Conservation (phyloP, 768 basidiomycete genomes). For the Aureoboletus auriporus region DNA sequence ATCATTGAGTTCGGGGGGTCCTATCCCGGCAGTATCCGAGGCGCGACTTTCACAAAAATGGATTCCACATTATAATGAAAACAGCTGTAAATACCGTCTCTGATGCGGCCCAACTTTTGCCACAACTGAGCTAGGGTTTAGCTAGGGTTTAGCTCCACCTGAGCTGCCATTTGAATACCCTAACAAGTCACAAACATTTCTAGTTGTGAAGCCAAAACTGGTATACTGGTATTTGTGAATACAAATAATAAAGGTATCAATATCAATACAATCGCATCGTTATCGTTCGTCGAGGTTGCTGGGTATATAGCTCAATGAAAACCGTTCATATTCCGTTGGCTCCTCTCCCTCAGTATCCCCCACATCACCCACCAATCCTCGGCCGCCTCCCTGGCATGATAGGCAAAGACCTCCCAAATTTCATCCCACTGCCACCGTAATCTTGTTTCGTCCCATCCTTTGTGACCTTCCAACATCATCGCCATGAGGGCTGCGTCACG, state of each 20-base stretch:
- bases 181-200: no score
- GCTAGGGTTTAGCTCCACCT: no score
- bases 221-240: not conserved
- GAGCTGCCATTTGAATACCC: no score
- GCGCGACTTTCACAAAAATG: no score
- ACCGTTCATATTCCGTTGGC: conserved; percentile 10
- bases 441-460: conserved; percentile 45
- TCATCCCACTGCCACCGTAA: conserved; percentile 53
- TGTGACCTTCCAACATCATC: conserved; percentile 26
- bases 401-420: conserved; percentile 49
- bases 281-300: not conserved
- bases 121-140: no score
- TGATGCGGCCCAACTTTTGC: no score
- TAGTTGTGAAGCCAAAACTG: not conserved
- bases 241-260: not conserved
- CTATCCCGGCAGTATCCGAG: no score
- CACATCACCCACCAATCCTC: conserved; percentile 68
- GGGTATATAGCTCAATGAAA: conserved; percentile 9
- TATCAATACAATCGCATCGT: not conserved
- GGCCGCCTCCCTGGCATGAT: conserved; percentile 53
- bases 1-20: no score
- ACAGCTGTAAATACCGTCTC: no score
- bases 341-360: conserved; percentile 45
- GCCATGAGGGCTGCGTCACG: conserved; percentile 38
- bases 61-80: no score